A percentile compares a stretch with the other conserved stretches of the same genome.
These are phyloP conservation scores for Geranomyces variabilis DNA, from an alignment of 192 early-diverging fungal species.

Conservation along the genomic window DNA sequence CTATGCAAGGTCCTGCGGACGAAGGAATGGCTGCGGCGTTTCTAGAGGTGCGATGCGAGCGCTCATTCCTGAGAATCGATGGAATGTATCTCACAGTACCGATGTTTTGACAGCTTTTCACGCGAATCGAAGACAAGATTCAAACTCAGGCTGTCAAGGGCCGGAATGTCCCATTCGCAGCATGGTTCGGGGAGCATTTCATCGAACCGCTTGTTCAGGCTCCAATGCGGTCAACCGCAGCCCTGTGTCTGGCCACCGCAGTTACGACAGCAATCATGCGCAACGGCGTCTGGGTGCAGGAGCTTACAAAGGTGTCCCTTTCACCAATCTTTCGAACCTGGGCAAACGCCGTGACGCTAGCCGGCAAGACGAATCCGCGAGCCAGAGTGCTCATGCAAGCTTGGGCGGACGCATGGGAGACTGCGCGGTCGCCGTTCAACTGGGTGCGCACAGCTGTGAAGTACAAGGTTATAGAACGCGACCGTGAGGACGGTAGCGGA, in stretches of 20 bases:
- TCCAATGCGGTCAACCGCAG: background rate
- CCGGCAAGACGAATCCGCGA: too few species aligned
- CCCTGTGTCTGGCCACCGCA: background rate
- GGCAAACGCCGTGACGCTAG: too few species aligned
- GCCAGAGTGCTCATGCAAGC: too few species aligned
- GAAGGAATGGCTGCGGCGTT: background rate
- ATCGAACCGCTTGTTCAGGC: background rate
- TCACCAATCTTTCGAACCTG: too few species aligned
- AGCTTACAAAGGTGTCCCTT: too few species aligned
- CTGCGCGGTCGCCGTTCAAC: too few species aligned
- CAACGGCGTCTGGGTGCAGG: background rate
- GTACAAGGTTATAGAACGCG: too few species aligned
- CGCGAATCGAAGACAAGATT: too few species aligned
- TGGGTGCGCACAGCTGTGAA: too few species aligned
- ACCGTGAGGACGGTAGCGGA: too few species aligned
- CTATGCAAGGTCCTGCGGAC: background rate
- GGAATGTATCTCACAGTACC: background rate
- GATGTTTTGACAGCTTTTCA: background rate
- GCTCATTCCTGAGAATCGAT: background rate
- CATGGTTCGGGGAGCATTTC: background rate
- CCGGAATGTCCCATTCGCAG: background rate
- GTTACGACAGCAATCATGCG: slow-evolving; percentile 4
- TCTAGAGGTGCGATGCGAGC: background rate
- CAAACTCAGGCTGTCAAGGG: too few species aligned
- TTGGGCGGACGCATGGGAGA: too few species aligned